A percentile compares a stretch with the other conserved stretches of the same genome.
Evolutionary conservation across 1,284 basidiomycete genomes (phyloP).

Genomic region (Ceratobasidium papillatum): DNA sequence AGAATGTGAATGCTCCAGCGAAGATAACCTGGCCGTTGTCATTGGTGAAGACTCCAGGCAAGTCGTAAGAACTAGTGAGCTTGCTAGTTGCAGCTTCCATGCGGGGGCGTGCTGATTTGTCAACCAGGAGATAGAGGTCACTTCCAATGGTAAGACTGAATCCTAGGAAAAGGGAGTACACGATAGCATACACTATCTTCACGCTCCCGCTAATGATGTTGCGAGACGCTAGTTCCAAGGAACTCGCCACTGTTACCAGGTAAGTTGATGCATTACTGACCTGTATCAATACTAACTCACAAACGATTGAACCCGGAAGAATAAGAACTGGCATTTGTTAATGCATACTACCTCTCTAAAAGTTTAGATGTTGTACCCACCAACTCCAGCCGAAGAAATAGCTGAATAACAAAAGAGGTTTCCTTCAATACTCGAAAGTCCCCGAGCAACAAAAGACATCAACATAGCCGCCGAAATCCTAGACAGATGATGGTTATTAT

Average conservation of each 20-base stretch:
- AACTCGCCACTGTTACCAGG: conserved; percentile 72
- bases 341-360: not conserved
- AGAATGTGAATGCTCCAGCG: conserved; percentile 33
- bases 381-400: conserved; percentile 80
- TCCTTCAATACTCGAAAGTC: conserved; percentile 72
- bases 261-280: conserved; percentile 15
- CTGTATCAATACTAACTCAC: conserved; percentile 55
- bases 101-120: conserved; percentile 64
- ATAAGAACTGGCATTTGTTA: conserved; percentile 61
- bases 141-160: conserved; percentile 90
- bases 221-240: conserved; percentile 86
- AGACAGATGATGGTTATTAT: not conserved
- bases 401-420: conserved; percentile 82
- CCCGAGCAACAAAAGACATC: conserved; percentile 81
- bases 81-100: conserved; percentile 61
- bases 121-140: conserved; percentile 83
- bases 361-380: not conserved
- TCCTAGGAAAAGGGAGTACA: conserved; percentile 89
- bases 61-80: not conserved
- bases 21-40: conserved; percentile 24
- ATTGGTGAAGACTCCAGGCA: conserved; percentile 26
- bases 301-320: conserved; percentile 79
- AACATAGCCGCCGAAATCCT: conserved; percentile 85
- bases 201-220: conserved; percentile 88
- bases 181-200: conserved; percentile 89